Percentiles rank a stretch among this genome's conserved stretches.
Evolutionary conservation across 352 stramenopile species (phyloP).

Genomic region (Phytophthora foliorum): DNA sequence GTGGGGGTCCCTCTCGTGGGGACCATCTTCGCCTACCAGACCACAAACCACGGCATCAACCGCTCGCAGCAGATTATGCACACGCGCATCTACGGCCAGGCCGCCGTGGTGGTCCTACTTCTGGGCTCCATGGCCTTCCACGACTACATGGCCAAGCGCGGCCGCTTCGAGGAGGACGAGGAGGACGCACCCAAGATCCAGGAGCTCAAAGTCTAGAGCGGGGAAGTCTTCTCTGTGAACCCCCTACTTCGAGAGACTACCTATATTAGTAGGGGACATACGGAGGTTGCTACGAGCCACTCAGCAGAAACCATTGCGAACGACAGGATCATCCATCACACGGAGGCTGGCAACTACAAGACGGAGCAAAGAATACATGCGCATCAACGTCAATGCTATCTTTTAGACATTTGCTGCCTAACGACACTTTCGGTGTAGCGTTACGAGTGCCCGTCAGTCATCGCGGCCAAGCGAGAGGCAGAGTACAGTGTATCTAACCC

Average conservation of each 20-base stretch:
- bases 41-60: conserved; percentile 37
- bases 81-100: conserved; percentile 57
- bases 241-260: not conserved
- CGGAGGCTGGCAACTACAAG: conserved; percentile 20
- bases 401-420: not conserved
- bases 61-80: conserved; percentile 64
- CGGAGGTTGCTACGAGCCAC: conserved; percentile 20
- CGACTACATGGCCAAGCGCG: conserved; percentile 53
- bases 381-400: too few species aligned
- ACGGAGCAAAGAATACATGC: conserved; percentile 8
- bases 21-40: conserved; percentile 49
- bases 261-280: not conserved
- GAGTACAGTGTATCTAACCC: too few species aligned
- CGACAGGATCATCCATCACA: conserved; percentile 4
- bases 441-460: too few species aligned
- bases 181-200: conserved; percentile 27
- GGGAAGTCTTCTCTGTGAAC: too few species aligned
- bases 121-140: conserved; percentile 54
- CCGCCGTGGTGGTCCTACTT: conserved; percentile 41
- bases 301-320: conserved; percentile 29
- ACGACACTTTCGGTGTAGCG: not conserved
- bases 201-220: conserved; percentile 22
- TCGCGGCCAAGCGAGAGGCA: too few species aligned
- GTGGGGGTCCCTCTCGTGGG: conserved; percentile 48
- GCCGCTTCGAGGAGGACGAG: conserved; percentile 40